Evolutionary conservation across 805 yeast genomes (phyloP), one percentile per base, ranked within the genome.

Genomic region (Lipomyces yamadae): DNA sequence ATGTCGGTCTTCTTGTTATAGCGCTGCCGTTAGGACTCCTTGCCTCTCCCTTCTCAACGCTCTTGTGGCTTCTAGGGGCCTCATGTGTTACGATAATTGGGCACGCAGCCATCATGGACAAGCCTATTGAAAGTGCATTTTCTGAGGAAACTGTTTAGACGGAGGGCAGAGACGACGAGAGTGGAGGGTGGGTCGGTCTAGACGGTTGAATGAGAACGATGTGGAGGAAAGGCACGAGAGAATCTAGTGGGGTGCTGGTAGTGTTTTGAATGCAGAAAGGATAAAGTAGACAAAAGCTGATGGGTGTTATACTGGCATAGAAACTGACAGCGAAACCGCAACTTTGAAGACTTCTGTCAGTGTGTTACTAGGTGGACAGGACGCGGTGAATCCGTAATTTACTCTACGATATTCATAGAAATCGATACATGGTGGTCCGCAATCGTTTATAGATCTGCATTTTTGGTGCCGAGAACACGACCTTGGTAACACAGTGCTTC

Each of bases 121-220:
- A 94, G 80, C 99, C 99, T 29, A 88, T 93, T 68, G 98, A 95
- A 80, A 88, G 94, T 50, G 93, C 94, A 24, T 95, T 94, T 76
- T 95, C 92, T 76, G 97, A 92, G 76, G 91, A 89, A 65, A 65
- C 75, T 58, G 84, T 81, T 61, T 81, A 74, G 68, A 61, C 37
- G 57, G 56, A 57, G 62, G 58, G 29, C 45, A 13, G 55, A 13
- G 30, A 53, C 15, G 30, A 53, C 15, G 29, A 58, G 58, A 61
- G 64, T 58, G 65, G 58, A 7, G 45, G 63, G 54, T 62, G 66
- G 66, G 63, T 58, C 69, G 66, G 63, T 58, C 69, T 65, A 62
- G 69, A 60, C 69, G 69, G 69, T 52, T 42, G 54, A 57, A 45
- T 10, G 34, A 24, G 58, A 15, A 32, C n/a, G 65, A 7, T 29